A percentile compares a stretch with the other conserved stretches of the same genome.
Conservation (phyloP, 176 grass and related monocot genomes). For the maize (Zea mays) region Zm-B73-REFERENCE-NAM-5.0 NC_050103.1:171457001-171457500, state of each 20-base stretch:
- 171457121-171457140: conserved; percentile 74
- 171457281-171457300: background rate
- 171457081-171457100: conserved; percentile 91
- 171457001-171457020: conserved; percentile 33
- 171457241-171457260: background rate
- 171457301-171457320: conserved; percentile 24
- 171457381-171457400: too few species aligned
- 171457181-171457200: conserved; percentile 31
- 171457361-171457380: too few species aligned
- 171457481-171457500: too few species aligned
- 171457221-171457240: conserved; percentile 6
- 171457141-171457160: conserved; percentile 44
- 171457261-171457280: conserved; percentile 46
- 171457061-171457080: conserved; percentile 58
- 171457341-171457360: too few species aligned
- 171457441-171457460: too few species aligned
- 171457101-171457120: conserved; percentile 86
- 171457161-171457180: conserved; percentile 30
- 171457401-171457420: too few species aligned
- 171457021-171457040: conserved; percentile 39
- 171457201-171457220: conserved; percentile 37
- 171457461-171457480: too few species aligned
- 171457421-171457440: too few species aligned
- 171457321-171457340: conserved; percentile 52
- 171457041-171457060: background rate